A percentile compares a stretch with the other conserved stretches of the same genome.
phyloP scores from a whole-genome alignment of 768 basidiomycete species.

The Boletus rufocinnamomeus region DNA sequence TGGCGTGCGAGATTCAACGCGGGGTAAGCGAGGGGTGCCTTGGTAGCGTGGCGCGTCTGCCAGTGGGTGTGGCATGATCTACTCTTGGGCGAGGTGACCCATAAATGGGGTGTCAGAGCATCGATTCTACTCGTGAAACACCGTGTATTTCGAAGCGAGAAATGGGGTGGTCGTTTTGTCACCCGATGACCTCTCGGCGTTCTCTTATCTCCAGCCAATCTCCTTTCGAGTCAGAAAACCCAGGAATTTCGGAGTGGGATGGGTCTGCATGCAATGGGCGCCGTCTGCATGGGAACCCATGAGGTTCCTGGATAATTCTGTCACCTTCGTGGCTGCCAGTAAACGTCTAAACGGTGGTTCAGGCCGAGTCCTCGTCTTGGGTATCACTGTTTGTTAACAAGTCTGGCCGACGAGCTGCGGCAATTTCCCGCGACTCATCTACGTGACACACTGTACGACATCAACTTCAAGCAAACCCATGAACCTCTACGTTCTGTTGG shows the following conservation, averaged over 20 bases:
- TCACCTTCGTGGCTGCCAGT: background rate
- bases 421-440: background rate
- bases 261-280: background rate
- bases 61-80: background rate
- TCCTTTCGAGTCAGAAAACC: background rate
- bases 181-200: background rate
- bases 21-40: constrained; percentile 3
- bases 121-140: background rate
- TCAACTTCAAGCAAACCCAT: background rate
- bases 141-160: background rate
- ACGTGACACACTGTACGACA: background rate
- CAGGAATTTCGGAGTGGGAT: background rate
- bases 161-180: background rate
- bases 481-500: constrained; percentile 1
- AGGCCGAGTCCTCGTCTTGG: background rate
- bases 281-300: constrained; percentile 4
- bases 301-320: background rate
- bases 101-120: background rate
- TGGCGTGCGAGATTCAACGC: background rate
- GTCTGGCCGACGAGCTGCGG: background rate
- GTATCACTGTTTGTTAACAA: background rate
- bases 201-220: constrained; percentile 17
- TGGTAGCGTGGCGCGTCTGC: background rate
- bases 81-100: background rate
- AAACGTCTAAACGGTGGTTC: no score